Evolutionary conservation across 108 stramenopile genomes (phyloP), one percentile per base, ranked within the genome.

Genomic region (Cyclotella choctawhatcheeana): DNA sequence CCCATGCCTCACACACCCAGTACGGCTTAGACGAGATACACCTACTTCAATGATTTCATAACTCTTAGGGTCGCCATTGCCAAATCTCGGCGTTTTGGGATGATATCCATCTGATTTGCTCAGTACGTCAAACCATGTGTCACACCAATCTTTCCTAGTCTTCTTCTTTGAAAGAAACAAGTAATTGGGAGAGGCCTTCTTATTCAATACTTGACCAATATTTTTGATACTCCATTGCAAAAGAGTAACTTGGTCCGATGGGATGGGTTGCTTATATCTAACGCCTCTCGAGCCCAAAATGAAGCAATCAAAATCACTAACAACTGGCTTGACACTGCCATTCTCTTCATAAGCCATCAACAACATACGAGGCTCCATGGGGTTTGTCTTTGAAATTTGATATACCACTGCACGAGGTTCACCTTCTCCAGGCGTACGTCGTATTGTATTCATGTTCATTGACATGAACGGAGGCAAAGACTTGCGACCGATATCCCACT

Each of bases 271-370:
- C 6, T 75, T 53, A 60, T 69, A 81, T 51, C 24, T 55, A 13
- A 88, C 85, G 22, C 85, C 73, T 33, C 81, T 54, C 4, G 75
- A 72, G 26, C 85, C 87, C 7, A 84, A 75, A 10, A 84, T 52
- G 72, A 88, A 88, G 40, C 80, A 81, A 64, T 88, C 87, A 53
- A 88, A 85, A 78, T 88, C 87, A 52, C 79, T 81, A 18, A 82
- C 84, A 7, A 83, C 82, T 3, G 87, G 87, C 31, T 85, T 77
- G 5, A 88, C 83, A 10, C 64, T 62, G 18, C 67, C 68, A 26
- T 83, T 20, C 64, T 88, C 87, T 64, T 85, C 84, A 37, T 88
- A 88, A 2, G 86, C 87, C 54, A 88, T 62, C 35, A 88, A 56
- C 55, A 88, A 60, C 16, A 64, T 68, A 26, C 66, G 34, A 7